Base-by-base conservation (phyloP, 495 filamentous ascomycete species). In the Oleoguttula mirabilis region DNA sequence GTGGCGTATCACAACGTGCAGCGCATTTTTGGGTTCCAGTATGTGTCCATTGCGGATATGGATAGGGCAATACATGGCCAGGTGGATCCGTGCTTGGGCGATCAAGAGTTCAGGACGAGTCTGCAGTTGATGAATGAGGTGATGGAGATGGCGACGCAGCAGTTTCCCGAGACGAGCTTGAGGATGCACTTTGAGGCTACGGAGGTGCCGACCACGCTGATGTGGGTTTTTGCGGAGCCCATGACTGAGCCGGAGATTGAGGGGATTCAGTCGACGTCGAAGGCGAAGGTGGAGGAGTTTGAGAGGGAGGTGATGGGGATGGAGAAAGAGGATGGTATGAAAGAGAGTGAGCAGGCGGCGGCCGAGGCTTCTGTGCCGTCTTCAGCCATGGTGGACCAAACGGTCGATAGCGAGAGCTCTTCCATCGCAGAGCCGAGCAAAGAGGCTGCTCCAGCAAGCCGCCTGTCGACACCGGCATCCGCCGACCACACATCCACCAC, bases 1-100 rank as follows among this genome's bases (percentile, higher is more conserved):
- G 84, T 95, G n/a, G 92, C 92, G 10, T 96, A 77, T 59, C 90
- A 99, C 63, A 99, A 99, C 54, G 79, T 84, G 4, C 71, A 93
- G 58, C 77, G 85, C 24, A 93, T 99, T 32, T 99, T 99, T 56
- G 90, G 90, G 0, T 99, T 99, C 61, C 90, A 96, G 60, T 99
- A 99, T 55, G 66, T 99, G 40, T 75, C 76, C 41, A 59, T 94
- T 11, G 52, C 68, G 1, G 92, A 96, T 54, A 90, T 99, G 82
- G 90, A 99, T 58, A 57, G 65, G 11, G 69, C 82, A 0, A 56
- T 99, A 5, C 90, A 99, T 54, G 86, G 84, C 16, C 75, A 79
- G 40, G 48, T 50, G 3, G 66, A 82, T 50, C 69, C 66, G 0
- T 53, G 58, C 0, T 64, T 94, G 22, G 90, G 92, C n/a, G 76